Evolutionary conservation across 2,329 filamentous ascomycete genomes (phyloP).

Genomic region (Curvularia verruculosa): DNA sequence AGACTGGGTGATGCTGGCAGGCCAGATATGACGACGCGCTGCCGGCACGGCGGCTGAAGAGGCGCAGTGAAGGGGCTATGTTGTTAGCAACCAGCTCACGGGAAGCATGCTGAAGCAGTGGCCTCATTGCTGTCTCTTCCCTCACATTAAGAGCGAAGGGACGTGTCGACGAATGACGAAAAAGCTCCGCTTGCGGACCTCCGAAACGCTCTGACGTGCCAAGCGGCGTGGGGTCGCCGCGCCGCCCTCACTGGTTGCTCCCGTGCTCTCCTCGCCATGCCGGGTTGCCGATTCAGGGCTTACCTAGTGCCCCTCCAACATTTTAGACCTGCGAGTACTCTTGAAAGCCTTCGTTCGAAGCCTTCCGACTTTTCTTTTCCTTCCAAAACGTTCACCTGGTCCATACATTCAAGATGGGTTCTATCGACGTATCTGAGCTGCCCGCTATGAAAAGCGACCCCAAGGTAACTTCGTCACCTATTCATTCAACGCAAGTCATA

Average conservation of each 20-base stretch:
- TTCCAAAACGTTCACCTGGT: background rate
- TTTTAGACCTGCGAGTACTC: background rate
- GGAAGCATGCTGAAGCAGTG: constrained; percentile 51
- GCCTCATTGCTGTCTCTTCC: constrained; percentile 44
- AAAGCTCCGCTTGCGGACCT: constrained; percentile 16
- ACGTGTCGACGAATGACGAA: constrained; percentile 22
- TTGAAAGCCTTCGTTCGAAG: background rate
- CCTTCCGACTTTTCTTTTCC: constrained; percentile 2
- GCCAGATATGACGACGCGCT: constrained; percentile 32
- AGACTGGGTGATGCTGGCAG: constrained; percentile 39
- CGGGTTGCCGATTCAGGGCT: constrained; percentile 31
- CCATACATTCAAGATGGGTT: constrained; percentile 38
- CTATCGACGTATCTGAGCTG: constrained; percentile 47
- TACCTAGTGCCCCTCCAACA: constrained; percentile 23
- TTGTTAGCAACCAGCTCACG: constrained; percentile 36
- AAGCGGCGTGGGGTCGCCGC: constrained; percentile 28
- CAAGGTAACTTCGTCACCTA: constrained; percentile 43
- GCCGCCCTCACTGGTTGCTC: constrained; percentile 23
- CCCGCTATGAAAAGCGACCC: constrained; percentile 65
- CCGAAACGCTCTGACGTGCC: constrained; percentile 29
- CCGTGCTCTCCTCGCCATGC: constrained; percentile 12
- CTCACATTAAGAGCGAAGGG: constrained; percentile 33
- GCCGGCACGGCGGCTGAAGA: constrained; percentile 17
- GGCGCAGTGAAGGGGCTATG: constrained; percentile 19
- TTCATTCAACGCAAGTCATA: constrained; percentile 1